A percentile compares a stretch with the other conserved stretches of the same genome.
phyloP scores from a whole-genome alignment of 2,329 filamentous ascomycete species.

The Cryphonectria japonica region DNA sequence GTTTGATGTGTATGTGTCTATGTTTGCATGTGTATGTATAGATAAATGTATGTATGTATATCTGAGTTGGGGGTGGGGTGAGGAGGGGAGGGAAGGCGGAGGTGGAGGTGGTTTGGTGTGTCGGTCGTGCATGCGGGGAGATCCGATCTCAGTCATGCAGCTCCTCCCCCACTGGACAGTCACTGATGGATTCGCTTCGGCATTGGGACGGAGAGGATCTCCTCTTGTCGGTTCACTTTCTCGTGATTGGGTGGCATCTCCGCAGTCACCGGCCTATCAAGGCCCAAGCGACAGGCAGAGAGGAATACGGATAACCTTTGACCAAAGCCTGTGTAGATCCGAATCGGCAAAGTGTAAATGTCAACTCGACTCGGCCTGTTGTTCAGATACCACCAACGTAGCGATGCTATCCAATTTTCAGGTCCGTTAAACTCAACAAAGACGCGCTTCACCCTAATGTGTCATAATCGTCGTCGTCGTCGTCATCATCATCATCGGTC shows the following conservation, averaged over 20 bases:
- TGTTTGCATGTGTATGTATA: not conserved
- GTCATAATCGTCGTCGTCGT: not conserved
- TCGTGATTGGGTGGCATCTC: constrained; percentile 1
- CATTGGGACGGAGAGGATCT: not conserved
- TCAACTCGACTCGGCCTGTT: not conserved
- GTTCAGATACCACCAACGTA: not conserved
- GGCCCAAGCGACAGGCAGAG: not conserved
- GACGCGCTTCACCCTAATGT: not conserved
- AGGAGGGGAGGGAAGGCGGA: not conserved
- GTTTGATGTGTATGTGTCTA: not conserved
- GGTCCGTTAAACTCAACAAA: not conserved
- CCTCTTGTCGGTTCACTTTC: too few relatives aligned
- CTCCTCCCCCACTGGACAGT: not conserved
- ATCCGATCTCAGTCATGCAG: not conserved
- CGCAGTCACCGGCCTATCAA: not conserved
- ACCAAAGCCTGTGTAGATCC: not conserved
- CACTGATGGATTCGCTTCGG: not conserved
- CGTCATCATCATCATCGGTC: not conserved
- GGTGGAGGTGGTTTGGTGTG: not conserved
- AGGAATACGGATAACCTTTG: not conserved
- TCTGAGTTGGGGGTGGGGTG: not conserved
- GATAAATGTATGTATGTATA: not conserved
- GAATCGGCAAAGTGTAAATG: not conserved
- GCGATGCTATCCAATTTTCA: not conserved
- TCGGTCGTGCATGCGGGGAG: not conserved